Conservation (phyloP, 106 monocot species). For the Iris macrosiphon region DNA sequence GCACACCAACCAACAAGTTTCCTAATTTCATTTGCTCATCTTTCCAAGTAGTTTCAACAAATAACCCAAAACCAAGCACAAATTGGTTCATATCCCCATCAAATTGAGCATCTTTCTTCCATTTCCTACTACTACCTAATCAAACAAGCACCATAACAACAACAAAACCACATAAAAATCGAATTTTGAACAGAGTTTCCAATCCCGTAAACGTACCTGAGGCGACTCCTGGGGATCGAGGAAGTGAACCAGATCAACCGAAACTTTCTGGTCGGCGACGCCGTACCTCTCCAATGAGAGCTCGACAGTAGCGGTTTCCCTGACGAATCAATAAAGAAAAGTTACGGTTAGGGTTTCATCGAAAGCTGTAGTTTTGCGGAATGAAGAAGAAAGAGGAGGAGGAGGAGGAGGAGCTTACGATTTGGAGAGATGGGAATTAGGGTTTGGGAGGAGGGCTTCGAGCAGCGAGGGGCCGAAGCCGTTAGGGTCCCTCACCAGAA, state of each 20-base stretch:
- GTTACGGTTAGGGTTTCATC: no score
- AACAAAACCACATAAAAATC: no score
- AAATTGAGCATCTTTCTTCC: background rate
- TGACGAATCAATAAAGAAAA: slow-evolving; percentile 1
- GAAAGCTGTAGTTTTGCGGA: background rate
- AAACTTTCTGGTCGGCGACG: slow-evolving; percentile 13
- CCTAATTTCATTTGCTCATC: no score
- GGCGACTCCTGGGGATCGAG: slow-evolving; percentile 27
- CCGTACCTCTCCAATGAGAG: slow-evolving; percentile 44
- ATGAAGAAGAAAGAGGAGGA: no score
- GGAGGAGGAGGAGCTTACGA: slow-evolving; percentile 3
- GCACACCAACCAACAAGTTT: no score
- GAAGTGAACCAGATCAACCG: slow-evolving; percentile 31
- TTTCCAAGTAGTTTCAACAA: background rate
- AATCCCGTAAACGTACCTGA: slow-evolving; percentile 30
- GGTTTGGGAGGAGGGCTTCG: slow-evolving; percentile 16
- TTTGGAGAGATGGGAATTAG: slow-evolving; percentile 14
- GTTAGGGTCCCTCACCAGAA: slow-evolving; percentile 33
- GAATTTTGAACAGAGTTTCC: no score
- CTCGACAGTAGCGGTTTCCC: slow-evolving; percentile 25
- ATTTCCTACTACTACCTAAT: no score
- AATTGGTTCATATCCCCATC: background rate
- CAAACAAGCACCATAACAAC: no score
- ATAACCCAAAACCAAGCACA: background rate
- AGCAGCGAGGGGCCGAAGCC: slow-evolving; percentile 37